Base-by-base conservation (phyloP, 306 rosid genomes). In the Cicer cuneatum region DNA sequence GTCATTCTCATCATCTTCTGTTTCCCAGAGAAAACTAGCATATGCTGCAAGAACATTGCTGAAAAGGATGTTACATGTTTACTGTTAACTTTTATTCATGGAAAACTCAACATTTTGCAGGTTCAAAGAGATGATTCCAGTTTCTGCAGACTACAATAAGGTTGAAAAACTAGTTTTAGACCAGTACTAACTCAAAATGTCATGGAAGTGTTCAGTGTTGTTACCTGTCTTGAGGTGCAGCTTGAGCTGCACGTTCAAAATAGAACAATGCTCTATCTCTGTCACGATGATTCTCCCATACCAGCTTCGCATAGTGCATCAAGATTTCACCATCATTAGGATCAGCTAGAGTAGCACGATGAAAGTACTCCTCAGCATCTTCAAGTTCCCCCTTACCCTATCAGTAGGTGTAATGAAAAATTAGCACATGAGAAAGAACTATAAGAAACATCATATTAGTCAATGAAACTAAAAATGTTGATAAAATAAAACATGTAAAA, bases 11-110 rank as follows among this genome's bases (percentile, higher is more conserved):
- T 54, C 81, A 10, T 84, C 83, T 54, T 86, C 88, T 57, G 79
- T 70, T 82, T 86, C 92, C 97, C 96, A 94, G 24, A 91, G 97
- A 85, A 94, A 91, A 79, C 89, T 84, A 73, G 93, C 83, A 83
- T 86, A 86, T 83, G 95, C 96, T 47, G 91, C 97, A 48, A 89
- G 95, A 82, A 90, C 85, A 65, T 79, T 48, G 76, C 98, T 94
- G 89, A 69, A 85, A 85, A 86, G 49, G 19, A 75, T 6, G 45
- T 57, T 19, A 74, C 15, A 66, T 8, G 63, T 15, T 62, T 47
- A 70, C 56, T 9, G 57, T 78, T 72, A 78, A 64, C 68, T 66
- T 78, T 62, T 35, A 43, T 40, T 39, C 16, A 73, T 68, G 71
- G 9, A 66, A 67, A 29, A 33, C 18, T 53, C 35, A 51, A 53